phyloP scores from a whole-genome alignment of 352 stramenopile species.

The Phytophthora constricta region DNA sequence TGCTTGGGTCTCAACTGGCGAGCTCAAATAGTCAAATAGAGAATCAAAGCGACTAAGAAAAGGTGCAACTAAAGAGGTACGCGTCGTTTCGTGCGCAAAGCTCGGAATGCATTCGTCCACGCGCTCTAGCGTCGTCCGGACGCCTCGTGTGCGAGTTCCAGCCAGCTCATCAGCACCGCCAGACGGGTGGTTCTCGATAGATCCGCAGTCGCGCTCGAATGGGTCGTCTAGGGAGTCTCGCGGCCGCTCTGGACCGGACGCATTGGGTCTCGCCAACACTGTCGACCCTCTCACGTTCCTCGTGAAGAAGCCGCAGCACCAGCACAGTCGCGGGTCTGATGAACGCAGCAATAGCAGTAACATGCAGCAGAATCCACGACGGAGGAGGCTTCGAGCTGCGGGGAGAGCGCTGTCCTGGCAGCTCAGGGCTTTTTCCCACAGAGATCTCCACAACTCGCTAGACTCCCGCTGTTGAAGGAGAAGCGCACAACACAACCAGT shows the following conservation, averaged over 20 bases:
- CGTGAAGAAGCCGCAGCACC: constrained; percentile 26
- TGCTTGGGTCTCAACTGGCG: no score
- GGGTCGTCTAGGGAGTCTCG: constrained; percentile 8
- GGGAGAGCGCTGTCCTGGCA: constrained; percentile 2
- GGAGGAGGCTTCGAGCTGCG: constrained; percentile 1
- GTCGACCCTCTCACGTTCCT: constrained; percentile 41
- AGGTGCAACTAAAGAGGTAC: constrained; percentile 10
- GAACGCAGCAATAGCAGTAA: constrained; percentile 1
- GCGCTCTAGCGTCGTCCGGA: constrained; percentile 12
- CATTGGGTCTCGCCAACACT: constrained; percentile 40
- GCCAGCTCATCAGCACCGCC: constrained; percentile 19
- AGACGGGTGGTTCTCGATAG: constrained; percentile 44
- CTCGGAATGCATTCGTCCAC: constrained; percentile 19
- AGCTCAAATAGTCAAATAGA: neutral
- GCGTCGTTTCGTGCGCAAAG: constrained; percentile 29
- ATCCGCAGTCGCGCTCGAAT: constrained; percentile 23
- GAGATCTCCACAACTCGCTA: constrained; percentile 48
- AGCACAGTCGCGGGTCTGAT: neutral
- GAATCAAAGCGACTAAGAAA: constrained; percentile 16
- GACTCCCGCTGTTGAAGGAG: constrained; percentile 19
- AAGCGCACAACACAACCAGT: neutral
- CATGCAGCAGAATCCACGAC: constrained; percentile 23
- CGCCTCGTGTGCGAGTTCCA: constrained; percentile 9
- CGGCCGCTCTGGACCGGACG: constrained; percentile 24
- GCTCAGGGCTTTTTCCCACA: constrained; percentile 50